Conservation (phyloP, 495 filamentous ascomycete species). For the Hypoxylon subgilvum region DNA sequence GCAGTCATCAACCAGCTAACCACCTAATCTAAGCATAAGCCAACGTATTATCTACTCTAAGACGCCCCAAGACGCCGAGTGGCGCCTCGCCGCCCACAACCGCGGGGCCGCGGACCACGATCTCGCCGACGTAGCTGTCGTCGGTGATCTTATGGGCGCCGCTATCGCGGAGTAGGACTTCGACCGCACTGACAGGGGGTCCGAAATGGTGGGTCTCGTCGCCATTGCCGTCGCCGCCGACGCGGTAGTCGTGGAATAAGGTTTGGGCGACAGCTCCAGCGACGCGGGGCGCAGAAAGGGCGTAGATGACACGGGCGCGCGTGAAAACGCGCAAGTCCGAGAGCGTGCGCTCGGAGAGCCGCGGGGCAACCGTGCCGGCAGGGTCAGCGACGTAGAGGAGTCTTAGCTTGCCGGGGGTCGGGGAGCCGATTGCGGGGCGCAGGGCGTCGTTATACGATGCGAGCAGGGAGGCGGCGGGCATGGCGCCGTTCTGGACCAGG, state of each 20-base stretch:
- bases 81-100: constrained; percentile 68
- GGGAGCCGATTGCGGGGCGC: constrained; percentile 64
- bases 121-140: constrained; percentile 66
- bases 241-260: constrained; percentile 84
- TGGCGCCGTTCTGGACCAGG: constrained; percentile 70
- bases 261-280: constrained; percentile 87
- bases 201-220: constrained; percentile 82
- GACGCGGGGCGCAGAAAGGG: constrained; percentile 77
- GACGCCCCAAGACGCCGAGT: constrained; percentile 62
- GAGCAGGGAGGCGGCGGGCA: constrained; percentile 70
- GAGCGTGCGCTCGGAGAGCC: constrained; percentile 68
- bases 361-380: constrained; percentile 55
- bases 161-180: constrained; percentile 72
- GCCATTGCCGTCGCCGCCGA: constrained; percentile 53
- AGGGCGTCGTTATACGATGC: constrained; percentile 64
- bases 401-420: constrained; percentile 73
- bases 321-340: constrained; percentile 82
- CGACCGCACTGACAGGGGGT: constrained; percentile 75
- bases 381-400: constrained; percentile 72
- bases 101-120: constrained; percentile 69
- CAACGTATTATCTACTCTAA: constrained; percentile 63
- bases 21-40: constrained; percentile 50
- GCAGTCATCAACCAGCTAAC: too few species aligned
- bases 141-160: constrained; percentile 63
- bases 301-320: constrained; percentile 81